phyloP scores from a whole-genome alignment of 169 alveolate genomes.

The Sarcocystis neurona region DNA sequence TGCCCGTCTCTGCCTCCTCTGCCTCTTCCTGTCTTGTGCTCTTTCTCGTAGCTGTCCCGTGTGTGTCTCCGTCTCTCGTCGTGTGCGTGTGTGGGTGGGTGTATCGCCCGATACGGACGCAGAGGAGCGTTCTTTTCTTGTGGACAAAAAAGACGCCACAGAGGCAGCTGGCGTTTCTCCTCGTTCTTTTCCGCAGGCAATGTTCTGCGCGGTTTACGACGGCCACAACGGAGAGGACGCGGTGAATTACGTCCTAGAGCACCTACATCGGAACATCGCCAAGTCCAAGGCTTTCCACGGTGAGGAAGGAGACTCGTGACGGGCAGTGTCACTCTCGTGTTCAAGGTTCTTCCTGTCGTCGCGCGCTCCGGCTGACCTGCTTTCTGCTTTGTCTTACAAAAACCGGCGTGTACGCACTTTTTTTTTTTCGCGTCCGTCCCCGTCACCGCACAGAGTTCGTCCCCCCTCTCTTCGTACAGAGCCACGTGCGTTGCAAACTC shows the following conservation, averaged over 20 bases:
- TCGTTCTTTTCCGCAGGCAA: conserved; percentile 37
- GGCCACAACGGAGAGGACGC: conserved; percentile 80
- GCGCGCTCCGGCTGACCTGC: background rate
- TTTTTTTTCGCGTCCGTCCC: background rate
- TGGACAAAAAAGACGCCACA: background rate
- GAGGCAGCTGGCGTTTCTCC: background rate
- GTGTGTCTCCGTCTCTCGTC: no score
- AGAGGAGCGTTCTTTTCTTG: background rate
- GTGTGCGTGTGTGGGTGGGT: no score
- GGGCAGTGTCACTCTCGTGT: background rate
- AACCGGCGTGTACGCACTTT: background rate
- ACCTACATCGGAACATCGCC: conserved; percentile 69
- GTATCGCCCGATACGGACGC: background rate
- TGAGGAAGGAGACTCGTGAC: background rate
- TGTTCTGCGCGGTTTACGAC: conserved; percentile 76
- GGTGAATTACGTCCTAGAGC: conserved; percentile 70
- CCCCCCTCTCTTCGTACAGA: background rate
- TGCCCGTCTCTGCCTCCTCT: no score
- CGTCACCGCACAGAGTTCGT: background rate
- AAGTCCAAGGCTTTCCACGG: conserved; percentile 12
- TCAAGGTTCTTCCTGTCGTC: background rate
- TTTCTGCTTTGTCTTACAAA: background rate
- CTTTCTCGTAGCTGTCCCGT: no score
- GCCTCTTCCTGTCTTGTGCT: no score
- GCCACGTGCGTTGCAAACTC: no score